phyloP scores from a whole-genome alignment of 2,329 filamentous ascomycete genomes.

The Ophiostoma ulmi region DNA sequence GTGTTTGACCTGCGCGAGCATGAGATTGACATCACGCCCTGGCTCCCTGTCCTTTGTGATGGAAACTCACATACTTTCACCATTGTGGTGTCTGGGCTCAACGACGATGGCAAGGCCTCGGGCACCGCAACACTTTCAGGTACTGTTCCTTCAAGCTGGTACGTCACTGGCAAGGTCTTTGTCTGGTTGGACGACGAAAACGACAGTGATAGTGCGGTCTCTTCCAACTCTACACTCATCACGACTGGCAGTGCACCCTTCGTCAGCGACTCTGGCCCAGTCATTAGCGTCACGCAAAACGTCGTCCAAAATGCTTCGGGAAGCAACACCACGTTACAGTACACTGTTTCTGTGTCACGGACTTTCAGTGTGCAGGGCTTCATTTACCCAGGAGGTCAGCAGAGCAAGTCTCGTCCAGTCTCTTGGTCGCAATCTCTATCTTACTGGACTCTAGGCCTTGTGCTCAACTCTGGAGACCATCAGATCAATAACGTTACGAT shows the following conservation, averaged over 20 bases:
- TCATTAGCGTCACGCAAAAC: constrained; percentile 42
- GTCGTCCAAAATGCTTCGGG: constrained; percentile 46
- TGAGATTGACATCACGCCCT: constrained; percentile 77
- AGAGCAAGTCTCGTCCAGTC: constrained; percentile 28
- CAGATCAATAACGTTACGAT: constrained; percentile 42
- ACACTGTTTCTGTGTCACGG: constrained; percentile 53
- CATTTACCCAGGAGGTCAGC: constrained; percentile 43
- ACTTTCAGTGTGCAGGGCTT: constrained; percentile 49
- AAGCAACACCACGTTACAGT: constrained; percentile 55
- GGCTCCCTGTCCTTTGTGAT: constrained; percentile 64
- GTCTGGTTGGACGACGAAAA: constrained; percentile 59
- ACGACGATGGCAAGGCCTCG: constrained; percentile 44
- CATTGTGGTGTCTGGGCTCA: constrained; percentile 61
- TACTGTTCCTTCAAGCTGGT: constrained; percentile 63
- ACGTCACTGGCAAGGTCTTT: constrained; percentile 74
- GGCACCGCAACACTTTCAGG: constrained; percentile 43
- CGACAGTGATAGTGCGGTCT: constrained; percentile 24
- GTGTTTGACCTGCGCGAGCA: constrained; percentile 74
- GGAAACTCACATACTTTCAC: constrained; percentile 60
- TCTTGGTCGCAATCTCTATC: constrained; percentile 56
- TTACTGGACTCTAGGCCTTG: constrained; percentile 49
- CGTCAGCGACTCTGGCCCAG: constrained; percentile 34
- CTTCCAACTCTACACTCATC: constrained; percentile 34
- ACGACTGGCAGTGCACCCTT: constrained; percentile 41
- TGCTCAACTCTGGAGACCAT: constrained; percentile 35